A percentile compares a stretch with the other conserved stretches of the same genome.
phyloP scores from a whole-genome alignment of 108 stramenopile species.

The Nitzschia putrida region DNA sequence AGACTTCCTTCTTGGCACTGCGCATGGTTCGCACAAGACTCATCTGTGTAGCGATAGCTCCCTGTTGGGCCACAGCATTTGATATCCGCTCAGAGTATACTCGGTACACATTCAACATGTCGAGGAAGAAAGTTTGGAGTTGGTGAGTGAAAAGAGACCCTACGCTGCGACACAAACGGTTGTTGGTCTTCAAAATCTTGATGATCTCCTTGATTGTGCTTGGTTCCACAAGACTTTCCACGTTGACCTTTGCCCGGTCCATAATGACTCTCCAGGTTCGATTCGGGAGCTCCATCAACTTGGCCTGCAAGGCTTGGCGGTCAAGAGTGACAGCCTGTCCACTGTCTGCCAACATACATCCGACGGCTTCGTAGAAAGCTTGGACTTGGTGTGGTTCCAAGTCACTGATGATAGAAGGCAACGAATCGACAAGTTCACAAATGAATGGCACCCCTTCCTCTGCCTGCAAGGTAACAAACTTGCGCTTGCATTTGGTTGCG shows the following conservation, averaged over 20 bases:
- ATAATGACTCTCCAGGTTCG: conserved; percentile 88
- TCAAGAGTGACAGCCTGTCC: conserved; percentile 84
- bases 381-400: conserved; percentile 98
- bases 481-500: conserved; percentile 96
- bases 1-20: conserved; percentile 95
- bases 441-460: conserved; percentile 91
- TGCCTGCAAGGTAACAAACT: conserved; percentile 91
- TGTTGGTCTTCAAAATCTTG: conserved; percentile 95
- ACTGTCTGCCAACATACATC: conserved; percentile 91
- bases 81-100: conserved; percentile 95
- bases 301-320: conserved; percentile 74
- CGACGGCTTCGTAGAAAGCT: conserved; percentile 98
- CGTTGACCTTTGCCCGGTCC: conserved; percentile 75
- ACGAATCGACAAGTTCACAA: conserved; percentile 88
- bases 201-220: conserved; percentile 92
- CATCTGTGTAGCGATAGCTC: conserved; percentile 85
- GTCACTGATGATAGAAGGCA: conserved; percentile 91
- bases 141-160: conserved; percentile 94
- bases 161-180: conserved; percentile 84
- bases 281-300: conserved; percentile 95
- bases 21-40: conserved; percentile 92
- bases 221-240: conserved; percentile 82
- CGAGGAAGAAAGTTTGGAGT: conserved; percentile 92
- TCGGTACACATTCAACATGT: conserved; percentile 98
- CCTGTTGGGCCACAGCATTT: conserved; percentile 86